Evolutionary conservation across 768 basidiomycete genomes (phyloP), one percentile per base, ranked within the genome.

Genomic region (Leccinum truebloodii): DNA sequence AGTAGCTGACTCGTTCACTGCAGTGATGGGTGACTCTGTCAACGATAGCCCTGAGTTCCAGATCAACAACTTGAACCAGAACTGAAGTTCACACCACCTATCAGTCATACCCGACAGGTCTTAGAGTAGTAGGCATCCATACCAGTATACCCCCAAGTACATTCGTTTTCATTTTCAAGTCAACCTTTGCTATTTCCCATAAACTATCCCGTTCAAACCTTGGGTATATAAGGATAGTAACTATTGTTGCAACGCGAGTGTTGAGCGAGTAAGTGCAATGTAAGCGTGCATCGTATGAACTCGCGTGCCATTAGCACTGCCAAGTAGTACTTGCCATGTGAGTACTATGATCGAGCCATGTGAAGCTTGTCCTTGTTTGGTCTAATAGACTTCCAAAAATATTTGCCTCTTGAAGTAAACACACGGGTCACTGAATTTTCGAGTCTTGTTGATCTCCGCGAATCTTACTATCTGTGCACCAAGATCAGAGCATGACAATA

Each of bases 1-100:
- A 7, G 13, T 16, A 28, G 12, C 61, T 68, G 54, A 67, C 32
- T 54, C n/a, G 6, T 41, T 24, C 41, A 41, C 24, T 3, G 4
- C 56, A 79, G 76, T 77, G 22, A 66, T 75, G 37, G 75, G 72
- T 26, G 72, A 75, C 49, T 75, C 75, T 44, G 76, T 70, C n/a
- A 63, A 75, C 51, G 51, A 41, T 51, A 73, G 73, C 66, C 58
- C 62, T 1, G 0, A 32, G 18, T 77, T 78, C 57, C 60, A 59
- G 4, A 76, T 77, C 18, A 1, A 46, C 32, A 34, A 34, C 30
- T 30, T 0, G 30, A 30, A 10, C 44, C 20, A 46, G 41, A 2
- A 20, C 41, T 12, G 41, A 20, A 44, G 44, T 22, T 13, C 44
- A 46, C 20, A 12, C n/a, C 20, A 3, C 5, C 41, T 12, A 20